phyloP scores from a whole-genome alignment of 352 stramenopile species.

The Pythium sukuiense region DNA sequence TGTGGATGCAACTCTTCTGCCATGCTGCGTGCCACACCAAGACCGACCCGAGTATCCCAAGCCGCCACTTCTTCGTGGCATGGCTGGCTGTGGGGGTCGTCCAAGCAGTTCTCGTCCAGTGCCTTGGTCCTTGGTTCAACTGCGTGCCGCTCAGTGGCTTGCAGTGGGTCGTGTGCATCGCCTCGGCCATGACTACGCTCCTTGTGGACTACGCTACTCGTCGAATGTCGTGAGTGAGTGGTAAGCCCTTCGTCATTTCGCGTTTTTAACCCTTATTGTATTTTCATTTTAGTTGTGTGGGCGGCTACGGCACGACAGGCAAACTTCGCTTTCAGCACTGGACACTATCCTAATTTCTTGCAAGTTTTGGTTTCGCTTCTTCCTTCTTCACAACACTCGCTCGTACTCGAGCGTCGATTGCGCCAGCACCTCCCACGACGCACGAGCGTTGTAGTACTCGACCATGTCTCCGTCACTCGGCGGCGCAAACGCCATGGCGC shows the following conservation, averaged over 20 bases:
- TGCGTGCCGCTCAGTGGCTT: neutral
- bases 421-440: slow-evolving; percentile 65
- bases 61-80: neutral
- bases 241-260: neutral
- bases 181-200: neutral
- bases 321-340: neutral
- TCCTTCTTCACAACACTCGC: slow-evolving; percentile 4
- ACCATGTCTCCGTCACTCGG: slow-evolving; percentile 61
- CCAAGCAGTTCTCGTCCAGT: slow-evolving; percentile 2
- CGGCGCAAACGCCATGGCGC: slow-evolving; percentile 36
- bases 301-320: neutral
- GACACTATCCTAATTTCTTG: neutral
- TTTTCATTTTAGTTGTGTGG: slow-evolving; percentile 1
- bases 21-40: slow-evolving; percentile 19
- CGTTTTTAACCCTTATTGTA: neutral
- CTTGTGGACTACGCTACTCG: neutral
- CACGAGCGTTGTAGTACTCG: slow-evolving; percentile 71
- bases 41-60: neutral
- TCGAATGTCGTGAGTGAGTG: neutral
- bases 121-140: neutral
- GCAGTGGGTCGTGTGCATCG: slow-evolving; percentile 6
- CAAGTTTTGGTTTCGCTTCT: neutral
- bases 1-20: slow-evolving; percentile 32
- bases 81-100: neutral
- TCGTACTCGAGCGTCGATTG: slow-evolving; percentile 66